Evolutionary conservation across 441 rosid genomes (phyloP).

Genomic region (Pelargonium cotyledonis): DNA sequence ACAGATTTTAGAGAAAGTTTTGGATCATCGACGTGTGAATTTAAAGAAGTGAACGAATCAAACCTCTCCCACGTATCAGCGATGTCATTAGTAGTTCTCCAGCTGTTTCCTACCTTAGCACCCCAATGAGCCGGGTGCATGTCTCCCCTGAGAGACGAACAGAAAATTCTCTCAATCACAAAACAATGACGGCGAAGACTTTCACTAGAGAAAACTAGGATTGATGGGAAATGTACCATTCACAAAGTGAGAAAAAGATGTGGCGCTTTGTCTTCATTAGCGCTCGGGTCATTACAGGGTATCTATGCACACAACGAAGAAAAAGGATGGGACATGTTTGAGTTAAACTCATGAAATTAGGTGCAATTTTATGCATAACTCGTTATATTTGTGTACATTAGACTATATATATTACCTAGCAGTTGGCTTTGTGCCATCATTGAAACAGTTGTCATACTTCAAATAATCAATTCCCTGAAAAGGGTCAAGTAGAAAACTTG

Average conservation of each 20-base stretch:
- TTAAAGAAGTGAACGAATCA: not conserved
- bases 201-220: not conserved
- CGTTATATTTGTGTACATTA: not conserved
- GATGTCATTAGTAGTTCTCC: slow-evolving; percentile 70
- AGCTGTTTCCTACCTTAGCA: slow-evolving; percentile 54
- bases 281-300: slow-evolving; percentile 65
- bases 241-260: slow-evolving; percentile 64
- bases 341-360: not conserved
- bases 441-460: slow-evolving; percentile 69
- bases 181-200: not conserved
- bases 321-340: not conserved
- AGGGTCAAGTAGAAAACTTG: not conserved
- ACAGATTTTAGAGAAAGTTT: too few relatives aligned
- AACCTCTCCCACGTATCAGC: slow-evolving; percentile 61
- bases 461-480: slow-evolving; percentile 64
- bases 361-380: not conserved
- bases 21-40: too few relatives aligned
- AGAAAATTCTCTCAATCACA: not conserved
- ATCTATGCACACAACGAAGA: slow-evolving; percentile 27
- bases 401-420: slow-evolving; percentile 41
- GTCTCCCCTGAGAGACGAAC: slow-evolving; percentile 48
- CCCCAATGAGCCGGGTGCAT: slow-evolving; percentile 80
- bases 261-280: slow-evolving; percentile 54
- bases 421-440: slow-evolving; percentile 52
- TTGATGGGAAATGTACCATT: slow-evolving; percentile 41